Evolutionary conservation across 2,329 filamentous ascomycete species (phyloP).

Genomic region (Talaromyces sp.): DNA sequence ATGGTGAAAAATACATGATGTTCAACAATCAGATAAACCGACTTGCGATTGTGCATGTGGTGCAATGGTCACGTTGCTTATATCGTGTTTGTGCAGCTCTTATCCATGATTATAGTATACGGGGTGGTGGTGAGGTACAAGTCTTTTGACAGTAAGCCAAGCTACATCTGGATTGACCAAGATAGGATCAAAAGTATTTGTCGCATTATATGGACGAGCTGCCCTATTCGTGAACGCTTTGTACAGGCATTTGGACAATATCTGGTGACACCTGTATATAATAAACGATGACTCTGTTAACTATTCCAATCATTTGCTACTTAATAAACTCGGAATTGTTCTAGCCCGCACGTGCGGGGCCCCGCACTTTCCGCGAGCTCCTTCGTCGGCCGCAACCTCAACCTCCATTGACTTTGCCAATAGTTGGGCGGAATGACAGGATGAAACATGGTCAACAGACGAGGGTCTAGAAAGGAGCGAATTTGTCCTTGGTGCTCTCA

Average conservation of each 20-base stretch:
- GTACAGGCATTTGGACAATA: background rate
- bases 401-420: background rate
- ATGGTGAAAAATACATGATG: no score
- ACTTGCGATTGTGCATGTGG: no score
- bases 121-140: background rate
- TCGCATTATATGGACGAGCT: background rate
- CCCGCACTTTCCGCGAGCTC: background rate
- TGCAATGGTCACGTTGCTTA: background rate
- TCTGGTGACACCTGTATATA: background rate
- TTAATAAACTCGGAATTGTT: background rate
- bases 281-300: background rate
- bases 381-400: background rate
- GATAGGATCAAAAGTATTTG: background rate
- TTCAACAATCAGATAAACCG: no score
- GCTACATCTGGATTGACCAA: background rate
- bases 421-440: background rate
- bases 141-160: background rate
- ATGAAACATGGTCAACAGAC: conserved; percentile 4
- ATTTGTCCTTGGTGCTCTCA: conserved; percentile 14
- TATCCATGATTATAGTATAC: background rate
- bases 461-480: background rate
- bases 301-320: no score
- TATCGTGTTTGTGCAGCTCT: background rate
- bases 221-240: background rate
- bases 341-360: background rate